Evolutionary conservation across 139 green algal genomes (phyloP).

Genomic region (Dunaliella sp.): DNA sequence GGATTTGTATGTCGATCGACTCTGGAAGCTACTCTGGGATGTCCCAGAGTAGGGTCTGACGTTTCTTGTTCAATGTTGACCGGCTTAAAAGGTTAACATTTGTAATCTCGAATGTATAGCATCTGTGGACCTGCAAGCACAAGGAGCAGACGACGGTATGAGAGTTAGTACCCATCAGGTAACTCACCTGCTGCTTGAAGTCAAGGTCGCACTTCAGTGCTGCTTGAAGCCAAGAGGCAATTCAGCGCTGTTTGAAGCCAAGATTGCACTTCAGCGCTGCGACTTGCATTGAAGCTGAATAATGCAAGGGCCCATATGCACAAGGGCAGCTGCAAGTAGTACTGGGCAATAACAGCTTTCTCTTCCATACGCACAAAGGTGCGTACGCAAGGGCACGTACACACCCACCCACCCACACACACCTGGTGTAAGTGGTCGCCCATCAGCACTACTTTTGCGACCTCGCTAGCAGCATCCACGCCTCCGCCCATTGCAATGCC

Average conservation of each 20-base stretch:
- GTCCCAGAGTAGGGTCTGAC: slow-evolving; percentile 85
- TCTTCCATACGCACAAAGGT: neutral
- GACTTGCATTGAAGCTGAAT: neutral
- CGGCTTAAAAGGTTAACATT: slow-evolving; percentile 74
- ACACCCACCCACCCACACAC: neutral
- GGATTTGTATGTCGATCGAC: neutral
- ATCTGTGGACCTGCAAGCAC: too few relatives aligned
- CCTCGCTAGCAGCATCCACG: slow-evolving; percentile 66
- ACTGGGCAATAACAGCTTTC: neutral
- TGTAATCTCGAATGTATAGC: neutral
- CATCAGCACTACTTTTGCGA: slow-evolving; percentile 78
- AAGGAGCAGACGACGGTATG: too few relatives aligned
- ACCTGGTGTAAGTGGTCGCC: slow-evolving; percentile 72
- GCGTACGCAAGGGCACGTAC: neutral
- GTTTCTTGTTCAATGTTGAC: slow-evolving; percentile 80
- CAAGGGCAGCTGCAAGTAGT: neutral
- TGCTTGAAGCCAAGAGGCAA: too few relatives aligned
- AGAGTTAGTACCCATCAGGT: too few relatives aligned
- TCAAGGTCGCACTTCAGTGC: too few relatives aligned
- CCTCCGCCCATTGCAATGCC: slow-evolving; percentile 84
- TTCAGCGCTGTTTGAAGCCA: neutral
- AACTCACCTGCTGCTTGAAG: too few relatives aligned
- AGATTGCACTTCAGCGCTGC: neutral
- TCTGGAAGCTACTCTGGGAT: neutral
- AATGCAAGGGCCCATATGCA: neutral